Evolutionary conservation across 495 filamentous ascomycete genomes (phyloP), one percentile per base, ranked within the genome.

Genomic region (Lepraria neglecta): DNA sequence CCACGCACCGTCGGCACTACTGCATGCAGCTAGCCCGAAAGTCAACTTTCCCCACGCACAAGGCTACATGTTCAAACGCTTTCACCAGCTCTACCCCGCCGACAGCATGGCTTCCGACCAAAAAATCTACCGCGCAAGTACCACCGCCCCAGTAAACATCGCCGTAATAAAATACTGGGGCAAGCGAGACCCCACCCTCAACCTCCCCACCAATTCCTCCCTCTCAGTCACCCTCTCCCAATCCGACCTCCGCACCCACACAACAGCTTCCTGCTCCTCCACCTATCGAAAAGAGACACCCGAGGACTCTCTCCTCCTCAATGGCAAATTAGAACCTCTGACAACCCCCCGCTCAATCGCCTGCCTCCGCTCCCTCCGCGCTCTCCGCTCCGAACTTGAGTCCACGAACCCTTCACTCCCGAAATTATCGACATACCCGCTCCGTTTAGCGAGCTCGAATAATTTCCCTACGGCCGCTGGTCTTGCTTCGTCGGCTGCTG

Each of bases 101-200:
- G 24, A 15, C 35, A 45, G 19, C 33, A 40, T 31, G 58, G 21
- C 83, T 79, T 74, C 76, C 40, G 73, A 79, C 64, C 19, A 68
- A 65, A 69, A 74, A 68, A 71, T 97, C 69, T 91, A 92, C 79
- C 86, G 89, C 69, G 91, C 95, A 56, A 96, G 88, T 76, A 97
- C 92, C 50, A 96, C 91, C 40, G 94, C 94, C 28, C 94, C 94
- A 17, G 94, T 99, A 67, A 99, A 99, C 78, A 99, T 99, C 70
- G 94, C 94, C 59, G 94, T 99, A 42, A 92, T 99, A 73, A 99
- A 99, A 75, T 98, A 98, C 80, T 98, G 94, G 94, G 94, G 94
- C 63, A 97, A 97, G 76, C 89, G 94, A 48, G 90, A 97, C 76
- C 72, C 88, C 19, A 87, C 85, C 65, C 83, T 97, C 60, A 97